Evolutionary conservation across 73 alveolate genomes (phyloP).

Genomic region (Paramecium sexaurelia): DNA sequence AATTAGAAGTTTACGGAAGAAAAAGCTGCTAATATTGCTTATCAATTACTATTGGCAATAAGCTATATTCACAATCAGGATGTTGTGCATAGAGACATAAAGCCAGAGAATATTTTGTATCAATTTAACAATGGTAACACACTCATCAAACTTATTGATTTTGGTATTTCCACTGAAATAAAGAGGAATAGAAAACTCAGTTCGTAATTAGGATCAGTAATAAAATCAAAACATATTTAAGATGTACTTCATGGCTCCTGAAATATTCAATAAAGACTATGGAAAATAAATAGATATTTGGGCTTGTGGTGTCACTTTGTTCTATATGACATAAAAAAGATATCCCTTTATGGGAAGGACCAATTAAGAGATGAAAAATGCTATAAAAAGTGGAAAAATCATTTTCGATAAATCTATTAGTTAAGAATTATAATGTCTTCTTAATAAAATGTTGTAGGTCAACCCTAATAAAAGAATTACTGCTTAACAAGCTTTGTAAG

Average conservation of each 20-base stretch:
- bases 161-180: conserved; percentile 17
- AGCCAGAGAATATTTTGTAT: conserved; percentile 82
- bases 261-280: conserved; percentile 53
- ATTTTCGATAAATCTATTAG: neutral
- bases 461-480: neutral
- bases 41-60: conserved; percentile 75
- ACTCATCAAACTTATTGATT: conserved; percentile 63
- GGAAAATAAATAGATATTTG: conserved; percentile 80
- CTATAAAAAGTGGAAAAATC: neutral
- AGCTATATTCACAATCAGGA: conserved; percentile 77
- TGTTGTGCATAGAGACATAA: conserved; percentile 82
- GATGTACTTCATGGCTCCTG: conserved; percentile 73
- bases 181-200: neutral
- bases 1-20: conserved; percentile 52
- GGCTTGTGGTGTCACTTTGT: conserved; percentile 74
- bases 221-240: neutral
- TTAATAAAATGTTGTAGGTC: neutral
- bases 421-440: neutral
- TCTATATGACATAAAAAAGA: conserved; percentile 49
- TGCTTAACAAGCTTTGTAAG: neutral
- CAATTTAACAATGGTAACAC: conserved; percentile 12
- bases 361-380: conserved; percentile 61
- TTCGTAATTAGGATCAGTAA: neutral
- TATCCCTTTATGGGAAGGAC: conserved; percentile 73
- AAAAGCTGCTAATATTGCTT: conserved; percentile 64